phyloP scores from a whole-genome alignment of 768 basidiomycete genomes.

The Guyanaporus albipodus region DNA sequence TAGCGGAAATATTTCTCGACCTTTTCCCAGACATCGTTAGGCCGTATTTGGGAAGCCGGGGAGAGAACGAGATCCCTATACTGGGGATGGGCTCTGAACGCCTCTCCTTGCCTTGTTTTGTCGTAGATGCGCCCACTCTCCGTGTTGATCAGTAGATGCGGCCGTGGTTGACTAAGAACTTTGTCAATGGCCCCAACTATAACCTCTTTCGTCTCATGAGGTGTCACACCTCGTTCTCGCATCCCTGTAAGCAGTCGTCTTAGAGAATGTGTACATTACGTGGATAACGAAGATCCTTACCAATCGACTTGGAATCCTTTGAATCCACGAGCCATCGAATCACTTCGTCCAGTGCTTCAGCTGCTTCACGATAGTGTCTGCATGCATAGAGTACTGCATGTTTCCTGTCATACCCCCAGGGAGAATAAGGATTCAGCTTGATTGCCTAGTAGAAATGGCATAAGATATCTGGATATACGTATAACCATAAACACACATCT shows the following conservation, averaged over 20 bases:
- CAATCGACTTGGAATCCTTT: neutral
- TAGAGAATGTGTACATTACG: neutral
- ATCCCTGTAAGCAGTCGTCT: slow-evolving; percentile 1
- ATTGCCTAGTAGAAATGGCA: slow-evolving; percentile 9
- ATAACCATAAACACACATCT: slow-evolving; percentile 1
- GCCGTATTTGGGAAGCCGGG: neutral
- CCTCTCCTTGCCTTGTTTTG: slow-evolving; percentile 2
- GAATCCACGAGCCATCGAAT: neutral
- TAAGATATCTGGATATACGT: neutral
- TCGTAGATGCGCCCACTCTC: slow-evolving; percentile 13
- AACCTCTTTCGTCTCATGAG: neutral
- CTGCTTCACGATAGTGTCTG: slow-evolving; percentile 10
- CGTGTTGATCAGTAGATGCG: slow-evolving; percentile 15
- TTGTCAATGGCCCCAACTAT: slow-evolving; percentile 1
- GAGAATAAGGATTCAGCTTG: slow-evolving; percentile 8
- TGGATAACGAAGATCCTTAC: neutral
- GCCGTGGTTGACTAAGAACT: slow-evolving; percentile 2
- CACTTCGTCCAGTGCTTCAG: slow-evolving; percentile 10
- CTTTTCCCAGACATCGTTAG: neutral
- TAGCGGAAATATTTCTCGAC: slow-evolving; percentile 15
- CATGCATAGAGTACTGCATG: slow-evolving; percentile 4
- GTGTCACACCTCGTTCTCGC: slow-evolving; percentile 6
- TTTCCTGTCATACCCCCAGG: slow-evolving; percentile 16
- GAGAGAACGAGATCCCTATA: slow-evolving; percentile 15
- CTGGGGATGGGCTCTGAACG: slow-evolving; percentile 6